These are phyloP conservation scores for Neurospora cerealis DNA, from an alignment of 495 filamentous ascomycete species.

Conservation along the genomic window DNA sequence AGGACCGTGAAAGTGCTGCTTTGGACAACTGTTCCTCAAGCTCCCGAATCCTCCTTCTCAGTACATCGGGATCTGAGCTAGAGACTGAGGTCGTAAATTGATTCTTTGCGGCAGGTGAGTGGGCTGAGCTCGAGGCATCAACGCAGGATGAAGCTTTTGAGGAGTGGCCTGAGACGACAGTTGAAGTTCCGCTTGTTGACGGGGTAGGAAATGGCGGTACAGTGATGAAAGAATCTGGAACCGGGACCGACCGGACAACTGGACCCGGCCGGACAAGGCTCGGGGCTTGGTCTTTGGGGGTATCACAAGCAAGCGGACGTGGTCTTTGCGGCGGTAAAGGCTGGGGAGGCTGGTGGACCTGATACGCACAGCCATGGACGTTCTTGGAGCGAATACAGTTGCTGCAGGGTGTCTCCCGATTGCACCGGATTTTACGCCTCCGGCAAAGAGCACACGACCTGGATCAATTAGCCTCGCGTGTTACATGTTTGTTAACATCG, in stretches of 20 bases:
- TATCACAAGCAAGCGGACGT: constrained; percentile 8
- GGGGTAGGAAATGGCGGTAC: background rate
- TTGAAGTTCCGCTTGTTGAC: background rate
- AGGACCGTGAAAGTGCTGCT: constrained; percentile 7
- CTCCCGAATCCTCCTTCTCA: constrained; percentile 29
- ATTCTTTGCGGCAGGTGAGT: constrained; percentile 20
- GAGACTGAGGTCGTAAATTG: background rate
- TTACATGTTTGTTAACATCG: background rate
- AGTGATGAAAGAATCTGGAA: background rate
- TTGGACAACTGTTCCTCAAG: constrained; percentile 38
- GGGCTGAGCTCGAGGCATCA: constrained; percentile 17
- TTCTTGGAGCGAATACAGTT: constrained; percentile 40
- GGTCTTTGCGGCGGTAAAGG: background rate
- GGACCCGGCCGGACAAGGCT: background rate
- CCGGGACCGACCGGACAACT: constrained; percentile 1
- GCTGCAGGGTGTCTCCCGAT: constrained; percentile 28
- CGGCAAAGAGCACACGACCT: constrained; percentile 26
- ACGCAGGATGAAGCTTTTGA: background rate
- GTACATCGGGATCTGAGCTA: constrained; percentile 24
- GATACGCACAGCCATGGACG: constrained; percentile 30
- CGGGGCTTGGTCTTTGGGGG: background rate
- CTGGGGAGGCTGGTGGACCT: background rate
- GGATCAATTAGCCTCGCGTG: background rate
- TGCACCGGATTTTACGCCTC: constrained; percentile 26
- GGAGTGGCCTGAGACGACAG: background rate